Conservation (phyloP, 73 alveolate genomes). For the Paramecium bursaria region DNA sequence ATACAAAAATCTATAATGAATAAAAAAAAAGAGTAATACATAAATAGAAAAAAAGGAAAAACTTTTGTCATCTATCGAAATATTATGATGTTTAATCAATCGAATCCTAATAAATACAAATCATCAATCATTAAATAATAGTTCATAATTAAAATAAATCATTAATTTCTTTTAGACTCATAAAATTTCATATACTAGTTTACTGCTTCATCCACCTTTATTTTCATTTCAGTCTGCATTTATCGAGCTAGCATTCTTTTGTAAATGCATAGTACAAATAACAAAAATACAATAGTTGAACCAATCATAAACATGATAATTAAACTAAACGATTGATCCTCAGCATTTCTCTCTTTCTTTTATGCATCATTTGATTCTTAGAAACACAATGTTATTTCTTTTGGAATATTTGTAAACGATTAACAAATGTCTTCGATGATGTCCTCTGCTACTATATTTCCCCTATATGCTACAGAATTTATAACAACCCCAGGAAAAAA, state of each 20-base stretch:
- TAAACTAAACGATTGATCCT: not conserved
- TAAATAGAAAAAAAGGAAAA: too few species aligned
- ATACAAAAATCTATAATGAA: too few species aligned
- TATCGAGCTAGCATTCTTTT: not conserved
- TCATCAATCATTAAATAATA: too few species aligned
- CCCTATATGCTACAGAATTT: constrained; percentile 75
- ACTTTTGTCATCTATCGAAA: too few species aligned
- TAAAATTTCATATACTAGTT: not conserved
- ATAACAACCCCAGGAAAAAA: constrained; percentile 70
- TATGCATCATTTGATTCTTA: not conserved
- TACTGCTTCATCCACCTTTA: not conserved
- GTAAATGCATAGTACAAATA: constrained; percentile 10
- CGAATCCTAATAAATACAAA: too few species aligned
- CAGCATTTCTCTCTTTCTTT: not conserved
- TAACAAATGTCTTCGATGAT: constrained; percentile 79
- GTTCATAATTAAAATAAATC: too few species aligned
- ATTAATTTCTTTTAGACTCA: constrained; percentile 2
- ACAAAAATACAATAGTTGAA: not conserved
- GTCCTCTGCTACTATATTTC: constrained; percentile 74
- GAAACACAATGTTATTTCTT: constrained; percentile 56
- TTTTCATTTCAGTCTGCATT: not conserved
- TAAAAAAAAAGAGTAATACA: too few species aligned
- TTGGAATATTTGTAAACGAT: too few species aligned
- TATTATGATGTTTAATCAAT: too few species aligned
- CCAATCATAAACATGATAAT: not conserved